Base-by-base conservation (phyloP, 257 asterid species). In the Marsdenia floribunda region DNA sequence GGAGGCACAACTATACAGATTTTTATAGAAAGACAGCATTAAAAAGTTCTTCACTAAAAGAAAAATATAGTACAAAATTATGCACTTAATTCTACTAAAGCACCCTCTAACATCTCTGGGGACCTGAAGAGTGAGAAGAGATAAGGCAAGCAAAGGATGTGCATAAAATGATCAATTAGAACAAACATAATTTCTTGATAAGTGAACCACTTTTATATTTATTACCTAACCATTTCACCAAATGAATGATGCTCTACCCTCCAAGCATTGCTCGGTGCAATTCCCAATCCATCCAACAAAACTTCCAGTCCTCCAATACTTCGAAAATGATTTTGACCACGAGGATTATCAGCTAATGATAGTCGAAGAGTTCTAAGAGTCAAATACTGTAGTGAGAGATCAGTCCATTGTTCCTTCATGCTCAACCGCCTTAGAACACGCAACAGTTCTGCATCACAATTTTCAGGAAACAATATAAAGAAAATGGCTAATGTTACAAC, bases 261-360 rank as follows among this genome's bases (percentile, higher is more conserved):
- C 85, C 87, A 81, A 83, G 86, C 86, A 71, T 84, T 87, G 68
- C 83, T 78, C 49, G 97, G 85, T 72, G 92, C 85, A 82, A 90
- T 77, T 81, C 97, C 99, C 72, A 94, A 80, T 76, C 96, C 99
- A 86, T 94, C 99, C 90, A 94, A 77, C 83, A 94, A 81, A 85
- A 92, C 98, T 85, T 94, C 99, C 85, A 94, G 85, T 72, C 99
- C 99, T 60, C 98, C 99, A 86, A 94, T 89, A 82, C 97, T 94
- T 83, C 99, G 89, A 82, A 94, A 94, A 87, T 92, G 99, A 89
- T 92, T 94, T 84, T 94, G 99, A 88, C 96, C 96, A 4, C 99
- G 99, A 75, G 96, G 88, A 79, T 94, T 94, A 83, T 85, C 90
- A 76, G 87, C 86, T 86, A 94, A 89, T 70, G 94, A 91, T 72